Evolutionary conservation across 108 stramenopile species (phyloP), one percentile per base, ranked within the genome.

Genomic region (Cyclotella baltica): DNA sequence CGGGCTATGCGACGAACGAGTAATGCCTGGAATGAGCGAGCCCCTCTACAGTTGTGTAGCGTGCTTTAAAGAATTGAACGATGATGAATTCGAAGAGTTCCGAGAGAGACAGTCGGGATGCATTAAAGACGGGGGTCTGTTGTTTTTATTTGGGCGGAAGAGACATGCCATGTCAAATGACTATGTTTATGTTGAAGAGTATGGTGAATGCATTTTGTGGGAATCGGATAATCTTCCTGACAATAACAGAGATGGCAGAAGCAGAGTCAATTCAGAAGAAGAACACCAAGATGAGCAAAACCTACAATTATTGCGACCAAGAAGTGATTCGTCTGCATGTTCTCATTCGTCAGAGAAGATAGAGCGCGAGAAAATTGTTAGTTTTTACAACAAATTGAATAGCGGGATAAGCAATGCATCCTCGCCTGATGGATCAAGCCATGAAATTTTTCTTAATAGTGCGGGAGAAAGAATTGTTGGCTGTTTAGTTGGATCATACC

Each of bases 401-500:
- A 6, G 13, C 6, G 40, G 40, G 10, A 43, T 43, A 6, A 43
- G 13, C 6, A 6, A 43, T 10, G 6, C 40, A 43, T 43, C 40
- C 40, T 6, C 40, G 13, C 6, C 6, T 43, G 40, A 43, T 43
- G 13, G 40, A 6, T 13, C 40, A 43, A 6, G 13, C 40, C 6
- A 43, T 13, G 40, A 43, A 43, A 43, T 43, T 61, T 48, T 55
- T 50, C 31, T 53, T 1, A 70, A 40, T 52, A 46, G 59, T 1
- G 22, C 36, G 3, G 53, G 51, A 51, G 83, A 84, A 56, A 55
- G 52, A 35, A 84, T 84, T 27, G 66, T 76, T 4, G 83, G 83
- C 16, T 84, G 83, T 37, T n/a, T 84, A 34, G 64, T 84, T 18
- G 83, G 83, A 19, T 64, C 83, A 5, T 80, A 76, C 58, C 53